phyloP scores from a whole-genome alignment of 2,329 filamentous ascomycete species.

The Penicillium sp. region DNA sequence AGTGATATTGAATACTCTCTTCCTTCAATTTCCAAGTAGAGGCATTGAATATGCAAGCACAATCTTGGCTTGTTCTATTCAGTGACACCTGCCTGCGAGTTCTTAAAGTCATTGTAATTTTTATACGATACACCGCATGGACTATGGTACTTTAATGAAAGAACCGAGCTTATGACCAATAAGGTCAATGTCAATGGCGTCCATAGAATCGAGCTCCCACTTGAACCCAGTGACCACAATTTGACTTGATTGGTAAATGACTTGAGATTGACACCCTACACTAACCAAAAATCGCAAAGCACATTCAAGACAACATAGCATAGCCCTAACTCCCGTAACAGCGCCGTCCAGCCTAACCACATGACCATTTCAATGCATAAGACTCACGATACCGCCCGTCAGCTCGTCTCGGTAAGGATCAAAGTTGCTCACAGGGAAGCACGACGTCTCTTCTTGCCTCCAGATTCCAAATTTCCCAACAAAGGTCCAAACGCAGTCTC shows the following conservation, averaged over 20 bases:
- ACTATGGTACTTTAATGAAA: background rate
- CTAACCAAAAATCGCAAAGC: background rate
- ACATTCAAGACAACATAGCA: slow-evolving; percentile 5
- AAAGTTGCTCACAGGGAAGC: slow-evolving; percentile 19
- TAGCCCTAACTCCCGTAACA: slow-evolving; percentile 4
- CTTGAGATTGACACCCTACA: background rate
- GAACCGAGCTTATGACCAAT: background rate
- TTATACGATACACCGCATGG: background rate
- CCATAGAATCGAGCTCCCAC: too few relatives aligned
- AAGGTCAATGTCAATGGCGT: background rate
- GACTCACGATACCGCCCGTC: background rate
- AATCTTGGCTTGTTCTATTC: background rate
- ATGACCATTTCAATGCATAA: slow-evolving; percentile 7
- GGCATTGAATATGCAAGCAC: too few relatives aligned
- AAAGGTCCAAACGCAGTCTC: slow-evolving; percentile 2
- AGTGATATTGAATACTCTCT: slow-evolving; percentile 8
- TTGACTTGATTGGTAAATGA: background rate
- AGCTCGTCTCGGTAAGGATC: background rate
- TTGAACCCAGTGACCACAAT: too few relatives aligned
- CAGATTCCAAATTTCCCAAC: background rate
- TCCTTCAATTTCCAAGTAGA: background rate
- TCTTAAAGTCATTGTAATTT: background rate
- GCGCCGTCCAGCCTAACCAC: slow-evolving; percentile 14
- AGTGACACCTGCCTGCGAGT: background rate
- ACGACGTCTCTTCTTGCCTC: slow-evolving; percentile 19